phyloP scores from a whole-genome alignment of 106 monocot genomes.

The Phalaenopsis aphrodite region DNA sequence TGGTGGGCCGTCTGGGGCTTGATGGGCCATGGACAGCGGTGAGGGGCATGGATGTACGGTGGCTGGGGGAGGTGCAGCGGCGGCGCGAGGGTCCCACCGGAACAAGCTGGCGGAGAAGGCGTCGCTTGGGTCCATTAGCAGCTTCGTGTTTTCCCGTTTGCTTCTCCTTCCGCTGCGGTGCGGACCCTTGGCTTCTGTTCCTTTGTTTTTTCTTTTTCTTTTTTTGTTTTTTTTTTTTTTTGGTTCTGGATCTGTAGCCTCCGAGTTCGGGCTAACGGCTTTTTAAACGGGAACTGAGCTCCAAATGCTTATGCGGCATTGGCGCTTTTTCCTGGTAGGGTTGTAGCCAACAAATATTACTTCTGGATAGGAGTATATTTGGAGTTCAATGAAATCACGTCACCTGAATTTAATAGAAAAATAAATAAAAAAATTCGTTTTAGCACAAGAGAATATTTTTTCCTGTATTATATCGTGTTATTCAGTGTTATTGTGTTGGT shows the following conservation, averaged over 20 bases:
- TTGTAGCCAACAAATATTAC: no score
- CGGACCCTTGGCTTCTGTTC: no score
- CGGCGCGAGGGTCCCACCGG: constrained; percentile 49
- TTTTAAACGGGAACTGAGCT: neutral
- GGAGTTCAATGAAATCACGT: no score
- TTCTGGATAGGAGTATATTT: no score
- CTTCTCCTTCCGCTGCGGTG: neutral
- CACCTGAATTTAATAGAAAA: no score
- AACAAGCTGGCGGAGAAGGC: constrained; percentile 42
- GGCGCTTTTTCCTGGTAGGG: no score
- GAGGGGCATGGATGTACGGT: neutral
- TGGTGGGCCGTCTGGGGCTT: neutral
- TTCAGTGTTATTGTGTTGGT: no score
- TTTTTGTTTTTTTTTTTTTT: neutral
- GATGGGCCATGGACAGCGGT: neutral
- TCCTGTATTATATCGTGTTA: no score
- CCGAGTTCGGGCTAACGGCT: neutral
- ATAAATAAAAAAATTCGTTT: no score
- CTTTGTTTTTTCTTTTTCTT: neutral
- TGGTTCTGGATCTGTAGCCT: neutral
- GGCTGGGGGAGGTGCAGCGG: neutral
- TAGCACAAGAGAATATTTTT: no score
- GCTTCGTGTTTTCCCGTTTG: neutral
- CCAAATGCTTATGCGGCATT: neutral
- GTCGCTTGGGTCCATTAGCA: constrained; percentile 51